Evolutionary conservation across 257 asterid genomes (phyloP).

Genomic region (Gentiana macrophylla): DNA sequence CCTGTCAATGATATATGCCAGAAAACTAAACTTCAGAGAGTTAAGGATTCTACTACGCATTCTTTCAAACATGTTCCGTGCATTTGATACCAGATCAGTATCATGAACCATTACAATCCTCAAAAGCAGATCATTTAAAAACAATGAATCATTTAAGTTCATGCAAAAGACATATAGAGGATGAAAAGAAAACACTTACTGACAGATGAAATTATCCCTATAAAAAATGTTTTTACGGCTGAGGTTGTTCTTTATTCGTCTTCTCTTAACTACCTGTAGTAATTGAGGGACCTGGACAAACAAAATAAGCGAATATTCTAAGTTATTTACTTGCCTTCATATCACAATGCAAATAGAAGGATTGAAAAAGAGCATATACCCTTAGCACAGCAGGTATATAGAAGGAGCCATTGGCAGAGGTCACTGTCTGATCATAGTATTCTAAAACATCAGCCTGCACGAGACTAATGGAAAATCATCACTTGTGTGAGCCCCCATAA

Average conservation of each 20-base stretch:
- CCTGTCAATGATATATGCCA: slow-evolving; percentile 25
- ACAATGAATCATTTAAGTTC: neutral
- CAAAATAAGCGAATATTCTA: no score
- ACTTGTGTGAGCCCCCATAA: no score
- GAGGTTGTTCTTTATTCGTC: slow-evolving; percentile 57
- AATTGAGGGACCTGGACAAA: slow-evolving; percentile 72
- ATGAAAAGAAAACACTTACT: slow-evolving; percentile 45
- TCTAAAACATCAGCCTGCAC: slow-evolving; percentile 95
- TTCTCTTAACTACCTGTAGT: slow-evolving; percentile 69
- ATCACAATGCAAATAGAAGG: no score
- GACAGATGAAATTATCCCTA: slow-evolving; percentile 81
- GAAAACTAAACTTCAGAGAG: no score
- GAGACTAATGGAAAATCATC: neutral
- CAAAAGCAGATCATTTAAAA: no score
- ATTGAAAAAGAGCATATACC: slow-evolving; percentile 46
- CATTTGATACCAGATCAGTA: no score
- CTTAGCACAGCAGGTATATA: slow-evolving; percentile 91
- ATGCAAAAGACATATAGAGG: neutral
- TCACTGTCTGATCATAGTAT: slow-evolving; percentile 83
- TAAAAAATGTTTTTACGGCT: slow-evolving; percentile 76
- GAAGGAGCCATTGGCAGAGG: slow-evolving; percentile 77
- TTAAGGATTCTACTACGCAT: no score
- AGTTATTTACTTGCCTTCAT: no score
- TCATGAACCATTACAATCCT: no score
- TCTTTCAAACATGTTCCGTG: no score